Percentiles rank a stretch among this genome's conserved stretches.
These are phyloP conservation scores for Fusarium coffeatum DNA, from an alignment of 2,329 filamentous ascomycete genomes.

Conservation along the genomic window DNA sequence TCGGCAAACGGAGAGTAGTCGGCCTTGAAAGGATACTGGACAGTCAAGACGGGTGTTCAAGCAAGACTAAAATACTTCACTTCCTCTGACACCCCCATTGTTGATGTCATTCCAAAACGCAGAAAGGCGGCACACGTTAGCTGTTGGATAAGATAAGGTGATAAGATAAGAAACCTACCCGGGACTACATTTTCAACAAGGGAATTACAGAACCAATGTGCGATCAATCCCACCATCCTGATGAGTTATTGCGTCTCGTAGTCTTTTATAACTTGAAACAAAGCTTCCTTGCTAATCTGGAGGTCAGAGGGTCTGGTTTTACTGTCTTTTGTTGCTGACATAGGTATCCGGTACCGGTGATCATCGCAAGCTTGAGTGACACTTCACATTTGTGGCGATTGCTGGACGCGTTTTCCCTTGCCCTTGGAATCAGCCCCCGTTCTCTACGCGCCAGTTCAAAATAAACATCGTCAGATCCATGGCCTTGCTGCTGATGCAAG, in stretches of 20 bases:
- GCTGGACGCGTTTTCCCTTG: not conserved
- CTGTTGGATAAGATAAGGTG: not conserved
- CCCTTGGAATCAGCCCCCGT: not conserved
- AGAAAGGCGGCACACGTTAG: not conserved
- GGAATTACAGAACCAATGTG: too few species aligned
- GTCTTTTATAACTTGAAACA: accelerated
- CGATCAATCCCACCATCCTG: too few species aligned
- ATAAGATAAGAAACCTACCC: not conserved
- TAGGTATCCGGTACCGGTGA: too few species aligned
- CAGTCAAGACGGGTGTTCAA: not conserved
- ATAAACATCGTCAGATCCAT: not conserved
- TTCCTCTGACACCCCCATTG: not conserved
- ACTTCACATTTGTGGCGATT: not conserved
- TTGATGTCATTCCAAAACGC: not conserved
- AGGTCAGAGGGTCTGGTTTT: not conserved
- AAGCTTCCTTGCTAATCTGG: accelerated
- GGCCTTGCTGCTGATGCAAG: not conserved
- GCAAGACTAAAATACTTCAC: not conserved
- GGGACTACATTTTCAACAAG: too few species aligned
- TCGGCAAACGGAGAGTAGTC: not conserved
- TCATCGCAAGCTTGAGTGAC: not conserved
- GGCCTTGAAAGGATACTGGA: not conserved
- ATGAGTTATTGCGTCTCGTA: not conserved
- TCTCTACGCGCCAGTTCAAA: not conserved
- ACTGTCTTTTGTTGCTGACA: not conserved